Percentiles rank a stretch among this genome's conserved stretches.
Evolutionary conservation across 257 asterid genomes (phyloP).

Genomic region (Cruciata laevipes): DNA sequence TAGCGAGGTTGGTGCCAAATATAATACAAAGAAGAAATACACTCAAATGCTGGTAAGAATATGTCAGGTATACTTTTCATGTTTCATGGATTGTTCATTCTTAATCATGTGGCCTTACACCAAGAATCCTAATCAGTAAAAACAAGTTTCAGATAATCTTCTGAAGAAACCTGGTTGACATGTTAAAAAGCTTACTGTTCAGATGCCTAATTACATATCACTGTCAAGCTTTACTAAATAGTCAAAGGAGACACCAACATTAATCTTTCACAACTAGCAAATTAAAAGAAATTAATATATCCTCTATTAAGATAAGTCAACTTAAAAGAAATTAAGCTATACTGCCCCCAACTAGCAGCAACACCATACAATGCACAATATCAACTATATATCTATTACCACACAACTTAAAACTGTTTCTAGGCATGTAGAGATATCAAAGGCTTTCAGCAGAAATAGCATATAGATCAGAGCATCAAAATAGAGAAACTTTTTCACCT

Average conservation of each 20-base stretch:
- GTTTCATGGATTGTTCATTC: background rate
- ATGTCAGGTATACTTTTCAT: background rate
- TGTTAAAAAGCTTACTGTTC: background rate
- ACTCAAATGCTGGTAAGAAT: background rate
- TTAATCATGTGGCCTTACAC: background rate
- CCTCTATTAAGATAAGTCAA: background rate
- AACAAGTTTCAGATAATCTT: background rate
- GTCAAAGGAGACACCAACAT: background rate
- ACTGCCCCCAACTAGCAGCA: background rate
- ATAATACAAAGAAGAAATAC: background rate
- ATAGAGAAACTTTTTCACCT: constrained; percentile 38
- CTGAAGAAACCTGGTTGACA: background rate
- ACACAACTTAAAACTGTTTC: background rate
- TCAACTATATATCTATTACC: too few species aligned
- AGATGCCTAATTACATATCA: background rate
- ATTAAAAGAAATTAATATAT: too few species aligned
- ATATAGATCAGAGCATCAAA: background rate
- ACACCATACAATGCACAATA: background rate
- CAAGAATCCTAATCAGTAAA: background rate
- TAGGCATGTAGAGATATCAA: background rate
- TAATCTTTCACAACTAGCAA: background rate
- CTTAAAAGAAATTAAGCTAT: background rate
- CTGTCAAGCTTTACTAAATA: background rate
- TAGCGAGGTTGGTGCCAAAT: background rate
- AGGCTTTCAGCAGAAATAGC: background rate